Evolutionary conservation across 2,329 filamentous ascomycete species (phyloP).

Genomic region (Stemphylium lycopersici): DNA sequence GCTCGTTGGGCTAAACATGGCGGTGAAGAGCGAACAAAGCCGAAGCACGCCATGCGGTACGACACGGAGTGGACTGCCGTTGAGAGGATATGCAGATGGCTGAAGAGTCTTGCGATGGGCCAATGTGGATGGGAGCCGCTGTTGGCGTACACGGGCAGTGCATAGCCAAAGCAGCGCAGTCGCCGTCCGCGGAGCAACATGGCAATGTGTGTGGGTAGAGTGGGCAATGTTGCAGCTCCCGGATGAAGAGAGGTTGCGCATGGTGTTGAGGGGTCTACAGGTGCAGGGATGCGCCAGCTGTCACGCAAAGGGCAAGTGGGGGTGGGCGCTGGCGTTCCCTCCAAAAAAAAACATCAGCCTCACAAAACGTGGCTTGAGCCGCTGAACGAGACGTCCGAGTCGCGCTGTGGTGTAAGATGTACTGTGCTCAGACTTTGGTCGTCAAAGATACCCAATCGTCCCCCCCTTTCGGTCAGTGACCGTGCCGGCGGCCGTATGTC

Average conservation of each 20-base stretch:
- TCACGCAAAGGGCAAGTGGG: constrained; percentile 40
- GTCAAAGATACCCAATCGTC: constrained; percentile 6
- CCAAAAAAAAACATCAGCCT: constrained; percentile 6
- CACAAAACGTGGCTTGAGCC: constrained; percentile 19
- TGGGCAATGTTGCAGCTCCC: constrained; percentile 1
- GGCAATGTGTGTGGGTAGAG: neutral
- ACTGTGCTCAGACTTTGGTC: neutral
- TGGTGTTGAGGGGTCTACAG: constrained; percentile 44
- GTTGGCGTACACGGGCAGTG: constrained; percentile 1
- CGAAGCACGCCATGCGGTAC: constrained; percentile 23
- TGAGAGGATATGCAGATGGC: neutral
- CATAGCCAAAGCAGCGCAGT: neutral
- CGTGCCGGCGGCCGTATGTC: constrained; percentile 18
- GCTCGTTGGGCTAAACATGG: constrained; percentile 23
- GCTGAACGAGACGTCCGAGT: neutral
- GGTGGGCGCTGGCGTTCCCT: constrained; percentile 11
- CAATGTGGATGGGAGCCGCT: neutral
- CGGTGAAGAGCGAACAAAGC: constrained; percentile 34
- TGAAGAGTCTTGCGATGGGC: neutral
- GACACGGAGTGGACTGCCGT: constrained; percentile 10
- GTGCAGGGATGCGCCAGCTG: constrained; percentile 29
- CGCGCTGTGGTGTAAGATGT: neutral
- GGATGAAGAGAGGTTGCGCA: constrained; percentile 23
- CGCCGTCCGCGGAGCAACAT: neutral
- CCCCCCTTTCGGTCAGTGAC: neutral